Base-by-base conservation (phyloP, 331 rosid species). In the Acacia pycnantha region DNA sequence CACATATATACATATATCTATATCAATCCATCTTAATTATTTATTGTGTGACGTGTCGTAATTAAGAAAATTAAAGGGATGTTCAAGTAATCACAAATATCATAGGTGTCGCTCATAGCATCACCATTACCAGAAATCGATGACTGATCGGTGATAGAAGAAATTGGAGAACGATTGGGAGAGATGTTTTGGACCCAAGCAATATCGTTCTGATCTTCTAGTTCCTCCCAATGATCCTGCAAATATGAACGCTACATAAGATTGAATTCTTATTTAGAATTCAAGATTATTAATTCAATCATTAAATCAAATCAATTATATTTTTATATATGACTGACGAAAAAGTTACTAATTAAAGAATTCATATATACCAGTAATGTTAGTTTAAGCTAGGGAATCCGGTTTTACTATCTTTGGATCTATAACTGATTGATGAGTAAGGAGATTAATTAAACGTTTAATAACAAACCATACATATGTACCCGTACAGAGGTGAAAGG, bases 101-200 rank as follows among this genome's bases (percentile, higher is more conserved):
- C 3, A n/a, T 68, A 35, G 7, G 59, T 70, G 35, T 48, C 70
- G 58, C 37, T 48, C 19, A 59, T 50, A 75, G 37, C 70, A 68
- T 68, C 81, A 83, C 82, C 83, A 29, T 83, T 62, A 85, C 86
- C 93, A 76, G 94, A 89, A 53, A 91, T 84, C 0, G 99, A 92
- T 43, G 99, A 94, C 54, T 87, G 97, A 48, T 96, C 99, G 46
- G 88, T 84, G 54, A 95, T 77, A 50, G 85, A 88, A 44, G 92
- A 87, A 82, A 92, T 43, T 83, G 90, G 75, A 26, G 98, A 88
- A 71, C 81, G 85, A 81, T 84, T 90, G 79, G 89, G 81, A 76
- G 97, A 82, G 80, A 81, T 81, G 85, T 68, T 88, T 74, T 87
- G 92, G 66, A 91, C 77, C 81, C 84, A 54, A 33, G 77, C 18